Evolutionary conservation across 2,329 filamentous ascomycete genomes (phyloP).

Genomic region (Incumbomyces delicatus): DNA sequence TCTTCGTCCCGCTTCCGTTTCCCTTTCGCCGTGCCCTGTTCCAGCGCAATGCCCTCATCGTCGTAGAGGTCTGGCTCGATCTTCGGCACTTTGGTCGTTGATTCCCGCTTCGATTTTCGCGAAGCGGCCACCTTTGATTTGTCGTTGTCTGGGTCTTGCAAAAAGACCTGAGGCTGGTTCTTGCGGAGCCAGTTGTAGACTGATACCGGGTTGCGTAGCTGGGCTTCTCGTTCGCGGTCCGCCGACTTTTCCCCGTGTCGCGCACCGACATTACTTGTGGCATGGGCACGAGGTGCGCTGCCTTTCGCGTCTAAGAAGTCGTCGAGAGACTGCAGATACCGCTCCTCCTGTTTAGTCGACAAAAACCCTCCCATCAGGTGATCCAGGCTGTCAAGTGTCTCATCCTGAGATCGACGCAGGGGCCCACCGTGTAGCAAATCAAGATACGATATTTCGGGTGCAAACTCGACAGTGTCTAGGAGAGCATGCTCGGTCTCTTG

Average conservation of each 20-base stretch:
- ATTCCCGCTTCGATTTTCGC: conserved; percentile 33
- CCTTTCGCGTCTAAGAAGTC: conserved; percentile 22
- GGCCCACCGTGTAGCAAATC: conserved; percentile 26
- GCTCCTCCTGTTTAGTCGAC: conserved; percentile 34
- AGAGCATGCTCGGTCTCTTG: background rate
- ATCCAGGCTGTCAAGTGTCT: conserved; percentile 21
- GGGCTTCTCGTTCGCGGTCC: conserved; percentile 45
- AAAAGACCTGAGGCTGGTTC: conserved; percentile 72
- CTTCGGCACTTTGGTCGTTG: conserved; percentile 21
- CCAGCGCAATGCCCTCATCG: conserved; percentile 32
- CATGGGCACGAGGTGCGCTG: conserved; percentile 24
- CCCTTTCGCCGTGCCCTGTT: conserved; percentile 26
- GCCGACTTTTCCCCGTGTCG: conserved; percentile 39
- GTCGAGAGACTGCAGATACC: conserved; percentile 34
- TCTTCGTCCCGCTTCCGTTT: conserved; percentile 41
- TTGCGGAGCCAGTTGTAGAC: conserved; percentile 93
- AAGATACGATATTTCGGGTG: conserved; percentile 22
- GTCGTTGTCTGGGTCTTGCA: conserved; percentile 59
- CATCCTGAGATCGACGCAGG: conserved; percentile 17
- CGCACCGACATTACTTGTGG: conserved; percentile 30
- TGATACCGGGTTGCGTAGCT: conserved; percentile 70
- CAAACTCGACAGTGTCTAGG: conserved; percentile 1
- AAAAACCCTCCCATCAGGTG: conserved; percentile 32
- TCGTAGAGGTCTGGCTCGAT: conserved; percentile 32
- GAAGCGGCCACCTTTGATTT: conserved; percentile 34